These are phyloP conservation scores for Carallia brachiata DNA, from an alignment of 345 rosid species.

Conservation along the genomic window DNA sequence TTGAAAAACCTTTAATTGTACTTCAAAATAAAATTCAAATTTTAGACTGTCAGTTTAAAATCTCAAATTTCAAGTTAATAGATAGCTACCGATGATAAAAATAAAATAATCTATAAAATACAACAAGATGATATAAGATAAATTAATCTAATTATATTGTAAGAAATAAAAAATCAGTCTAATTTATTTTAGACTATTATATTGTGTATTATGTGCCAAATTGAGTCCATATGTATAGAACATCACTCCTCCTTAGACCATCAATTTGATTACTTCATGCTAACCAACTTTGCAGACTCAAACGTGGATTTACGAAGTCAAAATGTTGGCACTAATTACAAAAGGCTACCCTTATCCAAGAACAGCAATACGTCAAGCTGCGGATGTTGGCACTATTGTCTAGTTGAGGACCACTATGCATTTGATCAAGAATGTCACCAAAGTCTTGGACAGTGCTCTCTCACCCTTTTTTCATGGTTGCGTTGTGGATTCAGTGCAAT, in stretches of 20 bases:
- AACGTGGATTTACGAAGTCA: not conserved
- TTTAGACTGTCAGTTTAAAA: too few species aligned
- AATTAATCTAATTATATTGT: too few species aligned
- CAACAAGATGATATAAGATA: too few species aligned
- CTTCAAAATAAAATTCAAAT: too few species aligned
- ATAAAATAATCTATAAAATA: too few species aligned
- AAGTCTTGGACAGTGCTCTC: conserved; percentile 13
- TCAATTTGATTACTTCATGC: not conserved
- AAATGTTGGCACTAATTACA: not conserved
- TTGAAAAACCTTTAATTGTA: too few species aligned
- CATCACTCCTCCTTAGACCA: too few species aligned
- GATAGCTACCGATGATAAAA: too few species aligned
- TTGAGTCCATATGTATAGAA: not conserved
- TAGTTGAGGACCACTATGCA: not conserved
- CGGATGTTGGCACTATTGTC: not conserved
- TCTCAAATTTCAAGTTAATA: too few species aligned
- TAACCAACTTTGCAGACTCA: conserved; percentile 13
- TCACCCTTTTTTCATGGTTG: conserved; percentile 42
- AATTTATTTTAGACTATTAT: too few species aligned
- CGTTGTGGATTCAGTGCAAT: conserved; percentile 28
- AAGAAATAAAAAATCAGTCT: too few species aligned
- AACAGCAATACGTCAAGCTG: not conserved
- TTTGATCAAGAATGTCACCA: not conserved
- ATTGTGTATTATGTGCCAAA: too few species aligned
- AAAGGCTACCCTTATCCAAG: not conserved